Evolutionary conservation across 495 filamentous ascomycete species (phyloP), one percentile per base, ranked within the genome.

Genomic region (Penicillium simplicissimum): DNA sequence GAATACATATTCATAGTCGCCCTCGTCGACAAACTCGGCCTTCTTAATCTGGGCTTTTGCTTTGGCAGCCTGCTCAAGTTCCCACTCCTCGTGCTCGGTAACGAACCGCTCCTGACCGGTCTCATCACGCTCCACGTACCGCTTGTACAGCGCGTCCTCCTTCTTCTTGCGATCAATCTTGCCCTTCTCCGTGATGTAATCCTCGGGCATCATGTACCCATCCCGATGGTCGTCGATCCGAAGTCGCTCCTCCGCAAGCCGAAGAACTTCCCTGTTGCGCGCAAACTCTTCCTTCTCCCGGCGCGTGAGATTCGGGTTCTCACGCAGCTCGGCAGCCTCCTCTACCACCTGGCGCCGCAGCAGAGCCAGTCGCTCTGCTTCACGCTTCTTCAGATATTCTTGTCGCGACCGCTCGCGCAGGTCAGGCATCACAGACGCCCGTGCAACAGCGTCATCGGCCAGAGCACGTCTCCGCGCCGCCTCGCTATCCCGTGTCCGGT

Each of bases 81-180:
- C 95, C 93, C 93, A 98, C 71, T 97, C 92, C 59, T 98, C 91
- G 64, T 96, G 91, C 72, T 98, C 95, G 0, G 95, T 97, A 52
- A 97, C 82, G 66, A 90, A 96, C 64, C 88, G 86, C 73, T 98
- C 95, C 66, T 94, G 87, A 28, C 93, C 93, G 49, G 87, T 84
- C 64, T 96, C 91, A 53, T 96, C 93, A 49, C 86, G 85, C 58
- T 97, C 93, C 14, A 97, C 90, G 67, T 97, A 93, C 21, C 94
- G 89, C 68, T 90, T 90, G 76, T 96, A 95, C 35, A 97, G 84
- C 10, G 91, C 92, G 28, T 94, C 89, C 67, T 96, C 88, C 71
- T 97, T 96, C 76, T 90, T 88, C 73, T 91, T 93, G 72, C 85
- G 86, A 71, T 96, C 90, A 55, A 96, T 91, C 70, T 96, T 93